Evolutionary conservation across 2,329 filamentous ascomycete species (phyloP), one percentile per base, ranked within the genome.

Genomic region (Fusarium zealandicum): DNA sequence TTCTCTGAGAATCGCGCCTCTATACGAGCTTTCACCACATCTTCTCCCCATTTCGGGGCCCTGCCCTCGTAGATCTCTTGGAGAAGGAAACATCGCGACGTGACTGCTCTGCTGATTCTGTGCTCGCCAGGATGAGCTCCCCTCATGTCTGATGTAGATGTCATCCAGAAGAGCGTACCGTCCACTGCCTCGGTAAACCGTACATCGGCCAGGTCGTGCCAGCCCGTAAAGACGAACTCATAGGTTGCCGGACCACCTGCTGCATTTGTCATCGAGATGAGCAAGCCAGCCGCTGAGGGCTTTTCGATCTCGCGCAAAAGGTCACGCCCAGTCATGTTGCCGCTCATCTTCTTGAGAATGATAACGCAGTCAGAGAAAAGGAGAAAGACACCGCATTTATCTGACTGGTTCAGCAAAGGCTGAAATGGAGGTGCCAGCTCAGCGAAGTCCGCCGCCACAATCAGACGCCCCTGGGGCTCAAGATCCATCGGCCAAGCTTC

Each of bases 231-330:
- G 1, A 83, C 82, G 39, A 96, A 83, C 39, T 96, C 91, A 57
- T 87, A 88, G 0, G 80, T 78, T 10, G 83, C 82, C 9, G 80
- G 79, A 0, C 85, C 86, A 27, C 81, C 85, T 22, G 80, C 85
- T 18, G 81, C 82, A 54, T 86, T 86, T 10, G 84, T 87, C 79
- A 87, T 84, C 9, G 83, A 84, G 20, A 82, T 82, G 54, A 88
- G 79, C 52, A 88, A 76, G 4, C 82, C 81, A 32, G 86, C 83
- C 2, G 85, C 80, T 2, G 86, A 89, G 17, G 89, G 89, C 67
- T 90, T 93, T 68, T 97, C 93, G 30, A 97, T 82, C 67, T 97
- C 92, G 4, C 92, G 87, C 48, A 96, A 75, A 45, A 98, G 76
- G 51, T 91, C 90, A 32, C 91, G 87, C 5, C 91, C 91, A 7